These are phyloP conservation scores for Exophiala sideris DNA, from an alignment of 2,329 filamentous ascomycete species.

Conservation along the genomic window DNA sequence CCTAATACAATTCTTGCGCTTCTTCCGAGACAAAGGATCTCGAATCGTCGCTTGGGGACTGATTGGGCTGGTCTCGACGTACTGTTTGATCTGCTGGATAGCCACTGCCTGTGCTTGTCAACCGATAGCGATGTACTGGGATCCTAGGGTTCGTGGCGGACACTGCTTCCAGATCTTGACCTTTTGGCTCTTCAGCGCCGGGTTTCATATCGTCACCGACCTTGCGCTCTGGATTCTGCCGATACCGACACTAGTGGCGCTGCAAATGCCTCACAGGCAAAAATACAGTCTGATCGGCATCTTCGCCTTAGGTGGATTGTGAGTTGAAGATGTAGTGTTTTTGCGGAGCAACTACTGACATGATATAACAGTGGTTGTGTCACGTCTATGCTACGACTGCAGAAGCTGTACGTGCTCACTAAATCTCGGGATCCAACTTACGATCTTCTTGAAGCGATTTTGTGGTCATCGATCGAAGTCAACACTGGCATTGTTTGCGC, in stretches of 20 bases:
- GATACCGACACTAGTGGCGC: conserved; percentile 39
- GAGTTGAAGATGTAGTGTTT: conserved; percentile 13
- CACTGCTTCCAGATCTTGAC: conserved; percentile 39
- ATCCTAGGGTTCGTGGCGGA: conserved; percentile 17
- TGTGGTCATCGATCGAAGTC: conserved; percentile 41
- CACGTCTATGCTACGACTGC: neutral
- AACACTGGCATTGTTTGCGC: conserved; percentile 31
- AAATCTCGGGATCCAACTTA: conserved; percentile 23
- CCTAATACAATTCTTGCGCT: conserved; percentile 48
- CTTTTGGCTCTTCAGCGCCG: conserved; percentile 45
- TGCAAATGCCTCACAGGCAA: conserved; percentile 43
- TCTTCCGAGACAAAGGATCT: conserved; percentile 39
- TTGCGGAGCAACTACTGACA: neutral
- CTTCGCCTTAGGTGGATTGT: conserved; percentile 42
- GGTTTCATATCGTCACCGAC: conserved; percentile 45
- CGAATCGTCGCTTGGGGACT: conserved; percentile 38
- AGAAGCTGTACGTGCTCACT: neutral
- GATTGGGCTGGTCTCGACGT: conserved; percentile 30
- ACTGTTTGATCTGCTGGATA: neutral
- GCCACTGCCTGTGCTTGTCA: neutral
- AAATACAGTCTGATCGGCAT: conserved; percentile 41
- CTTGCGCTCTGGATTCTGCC: conserved; percentile 45
- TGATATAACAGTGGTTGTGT: neutral
- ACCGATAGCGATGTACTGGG: neutral
- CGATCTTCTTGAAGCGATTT: conserved; percentile 34